phyloP scores from a whole-genome alignment of 805 yeast species.

The Wickerhamomyces subpelliculosus region DNA sequence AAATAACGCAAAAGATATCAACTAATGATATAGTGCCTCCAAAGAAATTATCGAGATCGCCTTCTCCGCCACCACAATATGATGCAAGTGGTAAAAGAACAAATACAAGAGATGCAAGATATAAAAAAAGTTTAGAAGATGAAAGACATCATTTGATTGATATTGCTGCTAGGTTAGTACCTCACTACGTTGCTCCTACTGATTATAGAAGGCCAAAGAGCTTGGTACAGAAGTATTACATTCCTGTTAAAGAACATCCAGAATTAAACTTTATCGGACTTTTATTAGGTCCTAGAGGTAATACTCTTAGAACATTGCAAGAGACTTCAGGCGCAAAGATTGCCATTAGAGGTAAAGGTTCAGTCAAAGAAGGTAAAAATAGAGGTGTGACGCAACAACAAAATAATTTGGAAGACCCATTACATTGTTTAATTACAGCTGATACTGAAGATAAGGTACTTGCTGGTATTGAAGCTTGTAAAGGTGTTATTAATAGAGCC shows the following conservation, averaged over 20 bases:
- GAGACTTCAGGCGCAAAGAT: slow-evolving; percentile 82
- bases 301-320: slow-evolving; percentile 74
- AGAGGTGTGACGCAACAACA: slow-evolving; percentile 30
- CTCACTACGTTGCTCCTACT: slow-evolving; percentile 72
- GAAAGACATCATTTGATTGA: slow-evolving; percentile 81
- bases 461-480: slow-evolving; percentile 66
- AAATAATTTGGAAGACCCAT: slow-evolving; percentile 64
- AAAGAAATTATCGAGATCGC: slow-evolving; percentile 46
- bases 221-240: slow-evolving; percentile 72
- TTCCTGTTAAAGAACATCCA: slow-evolving; percentile 84
- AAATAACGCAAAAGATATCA: slow-evolving; percentile 56
- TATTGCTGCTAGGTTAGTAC: slow-evolving; percentile 61
- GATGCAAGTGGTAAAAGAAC: slow-evolving; percentile 77
- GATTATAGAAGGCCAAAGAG: slow-evolving; percentile 68
- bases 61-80: slow-evolving; percentile 91
- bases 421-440: slow-evolving; percentile 83
- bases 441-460: slow-evolving; percentile 73
- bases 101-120: slow-evolving; percentile 74
- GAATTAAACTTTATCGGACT: slow-evolving; percentile 90
- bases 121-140: slow-evolving; percentile 54
- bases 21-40: slow-evolving; percentile 45
- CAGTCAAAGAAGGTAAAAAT: slow-evolving; percentile 85
- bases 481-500: slow-evolving; percentile 74
- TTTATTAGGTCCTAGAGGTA: slow-evolving; percentile 92
- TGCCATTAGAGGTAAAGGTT: slow-evolving; percentile 91